Base-by-base conservation (phyloP, 2,329 filamentous ascomycete species). In the Nectriaceae sp. region DNA sequence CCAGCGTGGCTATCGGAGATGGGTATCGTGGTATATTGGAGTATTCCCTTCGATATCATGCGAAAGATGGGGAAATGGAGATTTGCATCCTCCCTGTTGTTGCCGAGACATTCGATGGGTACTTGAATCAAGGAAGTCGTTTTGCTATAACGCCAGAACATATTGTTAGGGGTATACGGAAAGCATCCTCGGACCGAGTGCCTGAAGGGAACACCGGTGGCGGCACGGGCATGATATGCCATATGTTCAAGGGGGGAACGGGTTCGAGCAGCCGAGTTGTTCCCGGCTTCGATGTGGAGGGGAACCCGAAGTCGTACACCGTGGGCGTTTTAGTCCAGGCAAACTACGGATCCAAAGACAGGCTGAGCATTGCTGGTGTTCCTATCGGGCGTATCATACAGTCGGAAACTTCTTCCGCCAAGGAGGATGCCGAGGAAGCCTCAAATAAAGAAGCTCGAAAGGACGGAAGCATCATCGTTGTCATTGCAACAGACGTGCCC, bases 141-240 rank as follows among this genome's bases (percentile, higher is more conserved):
- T 82, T 85, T 45, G 73, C 75, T 1, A 73, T 87, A 3, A 77
- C 71, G 20, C 70, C 80, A 0, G 66, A 77, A 45, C 77, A 84
- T 52, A 68, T 86, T 26, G 70, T 80, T 21, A 62, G 70, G 3
- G 79, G 81, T 1, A 79, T 87, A 43, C 70, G 75, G 24, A 70
- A 63, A 6, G 82, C 79, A 1, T 70, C 69, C 3, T 68, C 71
- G 8, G 79, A 74, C 2, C 66, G 70, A 1, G 82, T 88, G 1
- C 66, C 68, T 2, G 84, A 88, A 65, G 85, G 85, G 0, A 83
- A 81, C 55, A 77, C 76, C 2, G 85, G 85, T 3, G 85, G 85
- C 16, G 85, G 85, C n/a, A 84, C 83, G 0, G 84, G 83, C 13
- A 87, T 87, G 82, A 75, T 82, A 31, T 85, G 81, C 59, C 82